Evolutionary conservation across 2,329 filamentous ascomycete species (phyloP).

Genomic region (Lojkania enalia): DNA sequence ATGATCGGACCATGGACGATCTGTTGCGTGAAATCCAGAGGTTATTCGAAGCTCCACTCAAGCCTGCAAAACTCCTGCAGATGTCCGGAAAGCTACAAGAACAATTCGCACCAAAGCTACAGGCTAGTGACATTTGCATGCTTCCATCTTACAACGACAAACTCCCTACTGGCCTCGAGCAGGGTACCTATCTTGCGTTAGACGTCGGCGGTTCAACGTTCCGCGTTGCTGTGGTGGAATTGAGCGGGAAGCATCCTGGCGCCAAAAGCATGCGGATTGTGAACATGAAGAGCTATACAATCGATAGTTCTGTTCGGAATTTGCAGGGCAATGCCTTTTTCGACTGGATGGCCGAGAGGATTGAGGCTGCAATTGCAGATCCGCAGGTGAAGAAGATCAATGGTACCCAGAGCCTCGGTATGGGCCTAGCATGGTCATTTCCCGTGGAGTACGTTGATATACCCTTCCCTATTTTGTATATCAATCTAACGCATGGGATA

Average conservation of each 20-base stretch:
- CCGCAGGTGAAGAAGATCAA: constrained; percentile 44
- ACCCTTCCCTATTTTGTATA: too few species aligned
- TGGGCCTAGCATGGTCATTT: constrained; percentile 69
- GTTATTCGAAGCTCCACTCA: constrained; percentile 50
- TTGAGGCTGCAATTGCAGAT: constrained; percentile 56
- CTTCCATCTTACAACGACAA: constrained; percentile 66
- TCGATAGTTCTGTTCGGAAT: constrained; percentile 59
- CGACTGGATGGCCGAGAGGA: constrained; percentile 67
- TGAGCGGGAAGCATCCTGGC: constrained; percentile 53
- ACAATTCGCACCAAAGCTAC: constrained; percentile 59
- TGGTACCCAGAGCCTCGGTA: constrained; percentile 50
- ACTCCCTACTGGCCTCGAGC: constrained; percentile 62
- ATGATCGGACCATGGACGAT: constrained; percentile 54
- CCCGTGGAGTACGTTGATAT: constrained; percentile 57
- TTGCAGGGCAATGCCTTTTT: constrained; percentile 63
- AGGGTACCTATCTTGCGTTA: constrained; percentile 63
- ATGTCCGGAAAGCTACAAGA: constrained; percentile 52
- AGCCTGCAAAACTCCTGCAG: constrained; percentile 45
- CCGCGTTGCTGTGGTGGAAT: constrained; percentile 62
- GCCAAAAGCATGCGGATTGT: constrained; percentile 57
- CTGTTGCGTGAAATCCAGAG: constrained; percentile 49
- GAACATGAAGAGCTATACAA: constrained; percentile 57
- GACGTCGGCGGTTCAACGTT: constrained; percentile 70
- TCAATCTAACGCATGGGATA: constrained; percentile 27
- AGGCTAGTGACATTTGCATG: constrained; percentile 64